phyloP scores from a whole-genome alignment of 805 yeast species.

The Blastobotrys attinorum region DNA sequence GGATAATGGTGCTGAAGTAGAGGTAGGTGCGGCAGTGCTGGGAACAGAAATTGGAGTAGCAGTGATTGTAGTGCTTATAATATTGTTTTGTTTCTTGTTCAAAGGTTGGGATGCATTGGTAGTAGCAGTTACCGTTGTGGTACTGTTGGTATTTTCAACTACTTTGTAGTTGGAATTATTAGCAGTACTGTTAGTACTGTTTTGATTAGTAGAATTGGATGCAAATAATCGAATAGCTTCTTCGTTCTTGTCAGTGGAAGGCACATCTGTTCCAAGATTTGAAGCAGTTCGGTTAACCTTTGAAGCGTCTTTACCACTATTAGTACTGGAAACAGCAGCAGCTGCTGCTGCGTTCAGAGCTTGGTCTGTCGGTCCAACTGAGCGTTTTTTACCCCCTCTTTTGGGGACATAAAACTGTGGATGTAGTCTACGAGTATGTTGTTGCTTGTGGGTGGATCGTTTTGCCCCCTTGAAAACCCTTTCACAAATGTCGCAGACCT shows the following conservation, averaged over 20 bases:
- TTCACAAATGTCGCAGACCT: slow-evolving; percentile 36
- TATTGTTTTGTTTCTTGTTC: no score
- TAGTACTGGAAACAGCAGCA: no score
- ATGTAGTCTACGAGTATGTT: slow-evolving; percentile 39
- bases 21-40: background rate
- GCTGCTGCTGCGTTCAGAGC: background rate
- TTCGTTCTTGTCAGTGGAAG: no score
- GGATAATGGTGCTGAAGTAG: background rate
- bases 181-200: background rate
- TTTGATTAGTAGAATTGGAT: background rate
- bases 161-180: no score
- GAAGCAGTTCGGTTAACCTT: no score
- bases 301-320: no score
- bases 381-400: slow-evolving; percentile 37
- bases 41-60: background rate
- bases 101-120: background rate
- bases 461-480: slow-evolving; percentile 40
- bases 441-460: slow-evolving; percentile 41
- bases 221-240: no score
- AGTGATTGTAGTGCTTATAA: background rate
- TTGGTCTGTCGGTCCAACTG: slow-evolving; percentile 1
- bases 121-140: background rate
- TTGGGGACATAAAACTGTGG: slow-evolving; percentile 39
- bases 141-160: background rate
- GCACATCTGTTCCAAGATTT: no score